Evolutionary conservation across 169 alveolate species (phyloP), one percentile per base, ranked within the genome.

Genomic region (Plasmodium inui): DNA sequence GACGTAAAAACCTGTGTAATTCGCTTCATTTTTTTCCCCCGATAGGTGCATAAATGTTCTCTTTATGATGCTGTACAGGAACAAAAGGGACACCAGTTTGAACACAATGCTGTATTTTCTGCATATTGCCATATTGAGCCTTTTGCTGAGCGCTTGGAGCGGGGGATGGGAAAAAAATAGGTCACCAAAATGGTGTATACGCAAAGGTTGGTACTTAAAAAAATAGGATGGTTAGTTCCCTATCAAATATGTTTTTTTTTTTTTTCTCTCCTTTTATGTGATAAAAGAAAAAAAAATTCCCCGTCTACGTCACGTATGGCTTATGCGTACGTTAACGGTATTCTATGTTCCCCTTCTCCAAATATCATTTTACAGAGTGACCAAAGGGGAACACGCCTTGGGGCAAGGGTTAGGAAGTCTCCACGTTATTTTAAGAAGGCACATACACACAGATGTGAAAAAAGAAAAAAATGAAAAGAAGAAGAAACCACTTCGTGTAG

Each of bases 41-140:
- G 30, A 26, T 28, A 5, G 57, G 55, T 14, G 19, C 5, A 12
- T 34, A 72, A 41, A 44, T 46, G 61, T 12, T 9, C 50, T 57
- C 76, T 17, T 53, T 17, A 67, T 37, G 53, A 67, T n/a, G 34
- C 14, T 32, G 41, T 76, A 86, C 10, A 41, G n/a, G 46, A 39
- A 76, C 26, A 53, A 10, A 61, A 86, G 53, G 41, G 67, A 74
- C n/a, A 76, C 22, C 28, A 86, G 7, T 74, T 86, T n/a, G 26
- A 84, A 26, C 7, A 83, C 57, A 26, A 26, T 32, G 46, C 55
- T 10, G 9, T 83, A 41, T 41, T 67, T 67, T 67, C 32, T 83
- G 91, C 41, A 61, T 83, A 19, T 61, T 19, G 73, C 32, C 46
- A 83, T 19, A 19, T 83, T 83, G 73, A 37, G 50, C 57, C 19